Base-by-base conservation (phyloP, 805 yeast species). In the Isabelozyma heimii region DNA sequence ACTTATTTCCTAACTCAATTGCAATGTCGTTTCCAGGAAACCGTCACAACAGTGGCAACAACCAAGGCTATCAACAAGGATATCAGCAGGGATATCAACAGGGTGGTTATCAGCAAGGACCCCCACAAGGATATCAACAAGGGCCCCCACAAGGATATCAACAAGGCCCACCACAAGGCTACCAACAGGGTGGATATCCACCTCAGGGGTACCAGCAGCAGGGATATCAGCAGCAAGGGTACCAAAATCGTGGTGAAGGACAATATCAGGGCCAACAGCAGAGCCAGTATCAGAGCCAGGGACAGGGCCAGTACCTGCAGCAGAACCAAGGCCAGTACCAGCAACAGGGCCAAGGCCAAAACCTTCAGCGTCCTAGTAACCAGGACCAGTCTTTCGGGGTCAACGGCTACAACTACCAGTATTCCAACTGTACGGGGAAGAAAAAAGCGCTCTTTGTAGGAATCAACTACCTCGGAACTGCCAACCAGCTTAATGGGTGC, bases 371-470 rank as follows among this genome's bases (percentile, higher is more conserved):
- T 16, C 58, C 58, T 13, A 43, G 47, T 10, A 39, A 45, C 13
- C 52, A 49, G n/a, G 42, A 44, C 9, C 57, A 52, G 43, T 56
- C 58, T 4, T 54, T 54, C 46, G 58, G 58, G 2, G 58, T 52
- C 15, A 53, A 51, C 9, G 52, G 53, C n/a, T 52, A 63, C 57
- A 73, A 70, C 15, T 80, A 70, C 58, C 84, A 82, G 60, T 84
- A 84, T 64, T 85, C 92, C 9, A 78, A 81, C 57, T 85, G 91
- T 71, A 69, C 80, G 5, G 95, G 96, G 12, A 73, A 75, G 33
- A 79, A 83, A 52, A 89, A 89, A 66, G 96, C 96, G 2, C 63
- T 89, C 47, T 61, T 88, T 44, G 75, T 89, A 48, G 96, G 96
- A 10, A 84, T 86, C 63, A 89, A 89, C 68, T 89, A 89, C 66